Conservation (phyloP, 345 rosid genomes). For the Arabidopsis arenosa region DNA sequence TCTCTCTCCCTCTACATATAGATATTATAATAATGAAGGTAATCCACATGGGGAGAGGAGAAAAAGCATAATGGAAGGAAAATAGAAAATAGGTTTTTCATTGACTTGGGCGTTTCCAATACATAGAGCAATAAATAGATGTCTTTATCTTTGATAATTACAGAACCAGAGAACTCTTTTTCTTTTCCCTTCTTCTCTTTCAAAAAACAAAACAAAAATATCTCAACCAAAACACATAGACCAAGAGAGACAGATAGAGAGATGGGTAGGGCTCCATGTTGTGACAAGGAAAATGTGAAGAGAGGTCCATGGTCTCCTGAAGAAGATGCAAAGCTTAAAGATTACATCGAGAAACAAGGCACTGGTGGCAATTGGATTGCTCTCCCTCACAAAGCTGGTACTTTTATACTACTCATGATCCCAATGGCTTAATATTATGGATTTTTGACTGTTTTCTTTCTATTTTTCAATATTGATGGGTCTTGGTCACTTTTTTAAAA, state of each 20-base stretch:
- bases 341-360: constrained; percentile 63
- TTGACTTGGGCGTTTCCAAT: constrained; percentile 48
- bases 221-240: constrained; percentile 22
- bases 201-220: constrained; percentile 21
- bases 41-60: constrained; percentile 44
- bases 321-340: constrained; percentile 88
- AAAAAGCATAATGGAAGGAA: constrained; percentile 34
- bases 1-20: background rate
- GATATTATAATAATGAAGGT: constrained; percentile 24
- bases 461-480: constrained; percentile 4
- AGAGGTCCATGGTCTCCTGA: constrained; percentile 98
- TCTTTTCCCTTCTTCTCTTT: constrained; percentile 32
- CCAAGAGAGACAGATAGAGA: constrained; percentile 31
- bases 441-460: background rate
- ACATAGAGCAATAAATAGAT: constrained; percentile 44
- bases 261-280: constrained; percentile 96
- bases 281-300: constrained; percentile 90
- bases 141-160: constrained; percentile 35
- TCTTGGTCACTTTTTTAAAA: too few relatives aligned
- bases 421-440: background rate
- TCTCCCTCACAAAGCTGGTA: constrained; percentile 87
- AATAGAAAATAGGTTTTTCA: constrained; percentile 41
- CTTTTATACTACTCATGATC: background rate
- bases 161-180: constrained; percentile 34
- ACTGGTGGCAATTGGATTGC: constrained; percentile 88